A percentile compares a stretch with the other conserved stretches of the same genome.
Evolutionary conservation across 148 eudicot genomes (phyloP).

Genomic region (Suaeda aralocaspica): DNA sequence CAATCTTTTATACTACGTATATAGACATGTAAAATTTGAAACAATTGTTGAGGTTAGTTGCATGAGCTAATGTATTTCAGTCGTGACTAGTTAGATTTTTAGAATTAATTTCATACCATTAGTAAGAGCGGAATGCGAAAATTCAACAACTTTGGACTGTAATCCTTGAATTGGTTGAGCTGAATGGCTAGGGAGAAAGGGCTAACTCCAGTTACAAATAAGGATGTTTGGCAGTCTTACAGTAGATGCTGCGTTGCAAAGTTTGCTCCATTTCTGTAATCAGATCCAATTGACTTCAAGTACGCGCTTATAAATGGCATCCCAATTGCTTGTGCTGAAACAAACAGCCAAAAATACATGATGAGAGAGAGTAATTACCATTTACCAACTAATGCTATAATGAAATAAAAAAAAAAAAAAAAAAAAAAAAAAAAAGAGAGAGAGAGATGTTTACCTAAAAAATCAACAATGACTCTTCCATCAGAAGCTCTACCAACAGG

Average conservation of each 20-base stretch:
- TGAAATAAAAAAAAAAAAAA: too few relatives aligned
- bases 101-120: neutral
- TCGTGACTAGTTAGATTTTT: too few relatives aligned
- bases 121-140: slow-evolving; percentile 21
- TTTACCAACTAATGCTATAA: too few relatives aligned
- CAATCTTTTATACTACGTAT: too few relatives aligned
- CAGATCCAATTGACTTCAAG: slow-evolving; percentile 72
- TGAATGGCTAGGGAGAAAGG: slow-evolving; percentile 90
- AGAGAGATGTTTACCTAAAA: slow-evolving; percentile 45
- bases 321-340: slow-evolving; percentile 67
- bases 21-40: neutral
- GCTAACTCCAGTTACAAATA: slow-evolving; percentile 79
- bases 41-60: too few relatives aligned
- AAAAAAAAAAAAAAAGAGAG: neutral
- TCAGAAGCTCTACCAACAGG: slow-evolving; percentile 72
- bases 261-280: slow-evolving; percentile 77
- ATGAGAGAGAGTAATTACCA: too few relatives aligned
- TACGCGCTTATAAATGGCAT: slow-evolving; percentile 84
- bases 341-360: too few relatives aligned
- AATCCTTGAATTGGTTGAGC: slow-evolving; percentile 78
- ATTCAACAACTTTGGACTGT: slow-evolving; percentile 42
- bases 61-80: too few relatives aligned
- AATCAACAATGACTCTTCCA: slow-evolving; percentile 75
- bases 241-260: slow-evolving; percentile 84
- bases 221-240: slow-evolving; percentile 65